Conservation (phyloP, 2,329 filamentous ascomycete genomes). For the Tolypocladium inflatum region DNA sequence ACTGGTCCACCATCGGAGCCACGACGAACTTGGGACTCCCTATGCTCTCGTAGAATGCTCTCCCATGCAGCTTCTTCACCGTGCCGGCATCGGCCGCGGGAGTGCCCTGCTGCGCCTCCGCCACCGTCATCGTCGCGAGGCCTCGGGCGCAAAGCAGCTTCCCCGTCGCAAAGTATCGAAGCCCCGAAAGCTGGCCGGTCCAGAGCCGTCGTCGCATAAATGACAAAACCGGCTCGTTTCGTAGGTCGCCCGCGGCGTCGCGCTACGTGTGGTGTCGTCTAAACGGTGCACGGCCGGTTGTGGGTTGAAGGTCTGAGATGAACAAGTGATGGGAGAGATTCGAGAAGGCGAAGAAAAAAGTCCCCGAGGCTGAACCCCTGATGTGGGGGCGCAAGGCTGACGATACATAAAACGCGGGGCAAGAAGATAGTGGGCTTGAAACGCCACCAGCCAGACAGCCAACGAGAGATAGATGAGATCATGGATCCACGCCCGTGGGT, state of each 20-base stretch:
- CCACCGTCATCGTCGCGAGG: slow-evolving; percentile 21
- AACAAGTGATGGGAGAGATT: background rate
- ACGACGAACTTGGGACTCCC: slow-evolving; percentile 85
- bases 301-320: background rate
- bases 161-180: background rate
- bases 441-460: background rate
- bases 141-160: slow-evolving; percentile 5
- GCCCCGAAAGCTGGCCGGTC: background rate
- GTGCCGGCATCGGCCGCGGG: slow-evolving; percentile 11
- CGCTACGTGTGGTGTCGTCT: background rate
- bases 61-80: slow-evolving; percentile 64
- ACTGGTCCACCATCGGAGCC: slow-evolving; percentile 97
- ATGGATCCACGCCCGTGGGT: background rate
- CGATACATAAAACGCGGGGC: background rate
- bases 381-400: slow-evolving; percentile 1
- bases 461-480: background rate
- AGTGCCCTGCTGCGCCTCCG: slow-evolving; percentile 7
- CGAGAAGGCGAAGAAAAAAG: background rate
- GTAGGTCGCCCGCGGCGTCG: background rate
- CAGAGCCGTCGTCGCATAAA: background rate
- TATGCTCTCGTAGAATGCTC: slow-evolving; percentile 91
- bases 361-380: background rate
- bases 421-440: background rate
- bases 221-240: background rate
- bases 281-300: background rate